Base-by-base conservation (phyloP, 768 basidiomycete genomes). In the Stropharia rugosoannulata region DNA sequence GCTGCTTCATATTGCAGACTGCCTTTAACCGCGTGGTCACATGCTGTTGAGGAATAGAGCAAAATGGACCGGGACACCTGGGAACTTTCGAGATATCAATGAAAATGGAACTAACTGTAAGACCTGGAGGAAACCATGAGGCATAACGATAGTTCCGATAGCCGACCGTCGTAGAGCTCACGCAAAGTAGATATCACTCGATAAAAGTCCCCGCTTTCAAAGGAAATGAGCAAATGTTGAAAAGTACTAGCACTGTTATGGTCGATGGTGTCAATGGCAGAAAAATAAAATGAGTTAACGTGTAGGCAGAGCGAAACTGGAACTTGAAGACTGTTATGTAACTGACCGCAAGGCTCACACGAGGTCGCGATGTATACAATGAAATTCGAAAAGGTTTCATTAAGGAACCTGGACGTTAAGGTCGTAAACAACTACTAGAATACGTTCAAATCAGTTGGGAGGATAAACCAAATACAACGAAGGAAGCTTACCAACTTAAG, bases 1-100 rank as follows among this genome's bases (percentile, higher is more conserved):
- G 32, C n/a, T 55, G 47, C 48, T 39, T 51, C 55, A 55, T 67
- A 32, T 64, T 49, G 66, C 60, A 60, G 58, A 60, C 49, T 59
- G 58, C 45, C 58, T 43, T 54, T 44, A 16, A 45, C 54, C 56
- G 54, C 57, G 40, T 60, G 59, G 51, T 58, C 54, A 56, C 51
- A 49, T 55, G 58, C 29, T 49, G 45, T 49, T 56, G 53, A 40
- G 59, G 47, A 32, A 42, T 43, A n/a, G 19, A 9, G 13, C 15
- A 49, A 32, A 15, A n/a, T 49, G 32, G 36, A 32, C 22, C 13
- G 16, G 32, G 1, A 36, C 4, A 22, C 29, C 36, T 38, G 9
- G 13, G 29, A 32, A 32, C 13, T 13, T 18, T 15, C 11, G 7
- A 49, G 32, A 15, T 22, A 3, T 43, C 16, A 27, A 38, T 22